Conservation (phyloP, 2,329 filamentous ascomycete species). For the Mariannaea elegans region DNA sequence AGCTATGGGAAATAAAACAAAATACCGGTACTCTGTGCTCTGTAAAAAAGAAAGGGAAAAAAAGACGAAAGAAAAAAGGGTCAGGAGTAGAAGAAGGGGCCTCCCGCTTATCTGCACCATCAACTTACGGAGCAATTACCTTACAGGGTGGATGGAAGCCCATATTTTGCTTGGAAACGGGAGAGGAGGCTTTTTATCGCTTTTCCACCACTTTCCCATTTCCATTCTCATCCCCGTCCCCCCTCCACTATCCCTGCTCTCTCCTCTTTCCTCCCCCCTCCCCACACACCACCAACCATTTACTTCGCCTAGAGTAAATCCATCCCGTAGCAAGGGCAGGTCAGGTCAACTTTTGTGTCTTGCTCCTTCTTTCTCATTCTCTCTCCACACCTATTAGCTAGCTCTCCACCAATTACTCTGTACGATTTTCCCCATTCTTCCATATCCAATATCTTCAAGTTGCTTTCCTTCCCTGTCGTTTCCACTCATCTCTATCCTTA, state of each 20-base stretch:
- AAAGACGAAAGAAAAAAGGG: no score
- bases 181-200: not conserved
- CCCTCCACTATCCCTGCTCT: not conserved
- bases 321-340: conserved; percentile 1
- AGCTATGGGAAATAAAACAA: no score
- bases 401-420: conserved; percentile 4
- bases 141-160: no score
- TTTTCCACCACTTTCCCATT: not conserved
- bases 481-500: not conserved
- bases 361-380: not conserved
- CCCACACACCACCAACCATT: not conserved
- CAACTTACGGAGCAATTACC: no score
- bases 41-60: no score
- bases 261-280: not conserved
- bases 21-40: no score
- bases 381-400: not conserved
- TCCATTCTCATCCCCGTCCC: not conserved
- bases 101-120: no score
- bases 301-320: not conserved
- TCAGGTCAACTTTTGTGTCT: conserved; percentile 1
- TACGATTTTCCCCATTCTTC: not conserved
- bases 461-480: not conserved
- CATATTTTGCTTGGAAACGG: no score
- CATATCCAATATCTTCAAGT: not conserved
- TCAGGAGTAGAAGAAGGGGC: no score